Conservation (phyloP, 2,329 filamentous ascomycete genomes). For the Podosphaera xanthii region DNA sequence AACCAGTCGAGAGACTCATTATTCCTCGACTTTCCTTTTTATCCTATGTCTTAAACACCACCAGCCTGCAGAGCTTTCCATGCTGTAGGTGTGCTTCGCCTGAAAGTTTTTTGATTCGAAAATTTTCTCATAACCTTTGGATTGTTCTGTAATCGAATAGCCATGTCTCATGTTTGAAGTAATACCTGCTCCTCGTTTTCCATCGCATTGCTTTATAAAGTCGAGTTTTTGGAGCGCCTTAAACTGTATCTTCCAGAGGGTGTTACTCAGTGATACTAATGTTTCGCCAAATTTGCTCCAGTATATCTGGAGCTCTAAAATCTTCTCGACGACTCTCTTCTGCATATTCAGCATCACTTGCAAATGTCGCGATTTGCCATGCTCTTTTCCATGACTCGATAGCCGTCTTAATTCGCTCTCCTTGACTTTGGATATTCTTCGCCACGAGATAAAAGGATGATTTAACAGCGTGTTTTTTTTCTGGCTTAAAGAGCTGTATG, state of each 20-base stretch:
- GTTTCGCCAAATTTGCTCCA: constrained; percentile 5
- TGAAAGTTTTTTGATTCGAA: no score
- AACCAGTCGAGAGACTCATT: no score
- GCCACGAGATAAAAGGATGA: constrained; percentile 13
- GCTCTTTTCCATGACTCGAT: constrained; percentile 6
- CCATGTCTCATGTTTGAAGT: no score
- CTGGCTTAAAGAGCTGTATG: constrained; percentile 10
- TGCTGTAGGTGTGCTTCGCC: no score
- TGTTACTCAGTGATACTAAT: constrained; percentile 2
- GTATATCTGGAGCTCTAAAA: constrained; percentile 1
- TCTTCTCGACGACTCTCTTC: not conserved
- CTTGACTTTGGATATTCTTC: constrained; percentile 4
- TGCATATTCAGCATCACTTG: constrained; percentile 3
- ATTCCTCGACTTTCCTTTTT: no score
- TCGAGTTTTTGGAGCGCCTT: constrained; percentile 2
- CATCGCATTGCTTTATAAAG: not conserved
- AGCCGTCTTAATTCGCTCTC: constrained; percentile 1
- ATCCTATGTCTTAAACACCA: no score
- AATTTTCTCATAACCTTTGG: no score
- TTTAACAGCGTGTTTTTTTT: constrained; percentile 6
- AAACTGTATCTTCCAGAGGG: constrained; percentile 6
- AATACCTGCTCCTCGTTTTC: no score
- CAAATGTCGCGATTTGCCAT: constrained; percentile 8
- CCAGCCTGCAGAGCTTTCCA: no score
- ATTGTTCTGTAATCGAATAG: no score